phyloP scores from a whole-genome alignment of 2,329 filamentous ascomycete species.

The Aspergillus ochraceus region DNA sequence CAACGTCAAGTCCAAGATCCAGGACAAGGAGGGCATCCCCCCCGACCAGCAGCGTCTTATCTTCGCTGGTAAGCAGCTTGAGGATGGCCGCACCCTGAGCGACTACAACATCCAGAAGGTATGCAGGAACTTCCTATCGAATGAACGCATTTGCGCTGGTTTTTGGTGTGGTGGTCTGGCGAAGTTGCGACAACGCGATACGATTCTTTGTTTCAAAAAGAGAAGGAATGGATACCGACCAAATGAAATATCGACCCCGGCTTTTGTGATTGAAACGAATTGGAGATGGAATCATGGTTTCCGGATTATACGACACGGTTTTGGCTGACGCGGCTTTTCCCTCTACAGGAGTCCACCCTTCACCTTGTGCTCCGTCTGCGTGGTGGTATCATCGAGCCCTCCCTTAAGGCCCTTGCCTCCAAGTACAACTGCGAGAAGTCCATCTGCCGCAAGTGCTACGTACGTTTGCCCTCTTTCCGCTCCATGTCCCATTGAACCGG shows the following conservation, averaged over 20 bases:
- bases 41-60: conserved; percentile 98
- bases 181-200: conserved; percentile 3
- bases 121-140: conserved; percentile 38
- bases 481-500: neutral
- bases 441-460: conserved; percentile 99
- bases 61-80: conserved; percentile 98
- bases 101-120: conserved; percentile 99
- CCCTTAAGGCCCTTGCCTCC: conserved; percentile 94
- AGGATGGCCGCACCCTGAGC: conserved; percentile 93
- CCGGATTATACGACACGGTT: conserved; percentile 5
- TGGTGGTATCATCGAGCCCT: conserved; percentile 99
- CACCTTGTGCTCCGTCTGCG: conserved; percentile 98
- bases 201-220: neutral
- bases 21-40: conserved; percentile 99
- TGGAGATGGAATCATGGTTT: neutral
- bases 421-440: conserved; percentile 99
- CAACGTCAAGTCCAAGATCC: conserved; percentile 99
- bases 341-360: conserved; percentile 84
- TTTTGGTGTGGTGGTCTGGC: conserved; percentile 8
- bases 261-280: neutral
- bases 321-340: conserved; percentile 33
- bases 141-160: neutral
- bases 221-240: neutral
- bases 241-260: neutral
- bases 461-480: conserved; percentile 53